Conservation (phyloP, 2,329 filamentous ascomycete genomes). For the Botrytis fragariae region DNA sequence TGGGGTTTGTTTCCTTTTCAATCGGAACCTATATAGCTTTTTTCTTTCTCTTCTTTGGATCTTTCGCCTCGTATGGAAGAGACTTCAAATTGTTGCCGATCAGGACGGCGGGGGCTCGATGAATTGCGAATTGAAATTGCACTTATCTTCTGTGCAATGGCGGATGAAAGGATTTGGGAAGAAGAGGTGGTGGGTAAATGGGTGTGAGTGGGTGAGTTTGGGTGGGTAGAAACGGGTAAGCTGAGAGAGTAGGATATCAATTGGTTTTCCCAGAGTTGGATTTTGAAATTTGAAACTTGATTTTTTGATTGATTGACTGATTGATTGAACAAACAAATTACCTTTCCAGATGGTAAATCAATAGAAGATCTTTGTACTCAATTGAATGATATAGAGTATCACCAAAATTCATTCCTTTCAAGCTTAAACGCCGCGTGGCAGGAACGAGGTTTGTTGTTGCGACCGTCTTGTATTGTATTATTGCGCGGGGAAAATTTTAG, state of each 20-base stretch:
- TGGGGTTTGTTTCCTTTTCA: conserved; percentile 6
- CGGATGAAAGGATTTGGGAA: conserved; percentile 15
- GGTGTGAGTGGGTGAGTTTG: conserved; percentile 7
- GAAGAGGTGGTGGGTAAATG: not conserved
- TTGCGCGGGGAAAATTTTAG: conserved; percentile 14
- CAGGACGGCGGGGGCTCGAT: conserved; percentile 4
- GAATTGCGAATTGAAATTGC: conserved; percentile 15
- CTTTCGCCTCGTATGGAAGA: not conserved
- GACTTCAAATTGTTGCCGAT: not conserved
- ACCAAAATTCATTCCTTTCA: not conserved
- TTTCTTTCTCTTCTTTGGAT: not conserved
- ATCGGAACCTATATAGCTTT: conserved; percentile 4
- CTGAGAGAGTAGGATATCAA: conserved; percentile 11
- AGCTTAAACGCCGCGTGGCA: conserved; percentile 19
- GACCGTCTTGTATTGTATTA: not conserved
- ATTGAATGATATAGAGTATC: conserved; percentile 1
- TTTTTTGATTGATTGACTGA: not conserved
- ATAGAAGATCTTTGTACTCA: conserved; percentile 11
- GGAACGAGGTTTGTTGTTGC: conserved; percentile 18
- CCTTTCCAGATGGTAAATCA: conserved; percentile 3
- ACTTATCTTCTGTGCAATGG: conserved; percentile 13
- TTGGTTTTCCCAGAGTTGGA: not conserved
- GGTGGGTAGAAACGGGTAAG: not conserved
- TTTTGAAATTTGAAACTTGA: not conserved
- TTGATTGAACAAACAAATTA: conserved; percentile 15